These are phyloP conservation scores for Halteria grandinella DNA, from an alignment of 73 alveolate genomes.

Conservation along the genomic window DNA sequence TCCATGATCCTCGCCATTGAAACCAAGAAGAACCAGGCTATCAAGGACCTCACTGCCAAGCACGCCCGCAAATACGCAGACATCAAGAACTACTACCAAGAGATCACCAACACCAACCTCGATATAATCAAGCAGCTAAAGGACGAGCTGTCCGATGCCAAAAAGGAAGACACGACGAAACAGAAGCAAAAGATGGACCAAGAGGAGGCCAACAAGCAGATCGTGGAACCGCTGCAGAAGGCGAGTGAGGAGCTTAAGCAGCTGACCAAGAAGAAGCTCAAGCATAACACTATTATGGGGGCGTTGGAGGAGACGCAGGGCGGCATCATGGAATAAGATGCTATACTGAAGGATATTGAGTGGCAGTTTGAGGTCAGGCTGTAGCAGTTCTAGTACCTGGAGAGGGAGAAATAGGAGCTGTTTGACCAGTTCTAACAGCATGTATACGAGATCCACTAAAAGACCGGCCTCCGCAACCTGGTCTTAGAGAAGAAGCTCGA, in stretches of 20 bases:
- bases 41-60: conserved; percentile 86
- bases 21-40: conserved; percentile 90
- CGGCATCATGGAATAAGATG: conserved; percentile 79
- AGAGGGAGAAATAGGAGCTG: conserved; percentile 91
- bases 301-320: conserved; percentile 76
- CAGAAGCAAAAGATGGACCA: conserved; percentile 73
- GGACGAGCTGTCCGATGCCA: conserved; percentile 89
- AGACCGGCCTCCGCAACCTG: conserved; percentile 91
- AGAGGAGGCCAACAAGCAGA: conserved; percentile 69
- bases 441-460: conserved; percentile 92
- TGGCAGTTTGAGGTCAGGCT: conserved; percentile 96
- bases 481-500: conserved; percentile 93
- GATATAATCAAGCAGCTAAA: conserved; percentile 92
- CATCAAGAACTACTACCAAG: conserved; percentile 95
- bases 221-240: conserved; percentile 89
- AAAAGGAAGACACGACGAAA: conserved; percentile 84
- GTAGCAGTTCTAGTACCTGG: conserved; percentile 89
- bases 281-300: conserved; percentile 78
- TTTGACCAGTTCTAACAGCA: conserved; percentile 87
- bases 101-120: conserved; percentile 94
- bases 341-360: conserved; percentile 85
- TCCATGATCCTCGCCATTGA: conserved; percentile 85
- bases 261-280: conserved; percentile 82
- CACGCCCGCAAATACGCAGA: conserved; percentile 93
- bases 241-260: conserved; percentile 79